Percentiles rank a stretch among this genome's conserved stretches.
Evolutionary conservation across 2,329 filamentous ascomycete genomes (phyloP).

Genomic region (Neonectria coccinea): DNA sequence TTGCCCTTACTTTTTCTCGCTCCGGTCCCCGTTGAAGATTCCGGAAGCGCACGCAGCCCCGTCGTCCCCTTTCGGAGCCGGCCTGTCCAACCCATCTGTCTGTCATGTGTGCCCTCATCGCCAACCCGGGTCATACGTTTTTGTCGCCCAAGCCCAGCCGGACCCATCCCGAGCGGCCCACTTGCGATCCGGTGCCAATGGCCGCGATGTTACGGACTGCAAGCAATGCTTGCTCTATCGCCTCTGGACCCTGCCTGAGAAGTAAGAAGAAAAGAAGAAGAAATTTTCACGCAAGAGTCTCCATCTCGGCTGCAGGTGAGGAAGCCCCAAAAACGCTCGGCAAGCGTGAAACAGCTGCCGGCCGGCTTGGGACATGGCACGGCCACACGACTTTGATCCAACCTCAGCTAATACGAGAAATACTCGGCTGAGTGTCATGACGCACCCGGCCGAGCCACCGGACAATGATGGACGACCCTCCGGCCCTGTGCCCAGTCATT

Average conservation of each 20-base stretch:
- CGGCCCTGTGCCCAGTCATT: not conserved
- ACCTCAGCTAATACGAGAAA: conserved; percentile 42
- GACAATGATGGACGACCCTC: conserved; percentile 6
- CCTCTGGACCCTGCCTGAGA: conserved; percentile 14
- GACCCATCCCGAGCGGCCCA: conserved; percentile 32
- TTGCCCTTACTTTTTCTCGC: conserved; percentile 20
- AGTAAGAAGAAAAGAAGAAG: conserved; percentile 12
- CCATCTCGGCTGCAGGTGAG: conserved; percentile 19
- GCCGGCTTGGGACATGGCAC: conserved; percentile 10
- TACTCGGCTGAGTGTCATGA: conserved; percentile 36
- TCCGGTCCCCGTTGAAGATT: conserved; percentile 19
- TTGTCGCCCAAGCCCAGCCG: conserved; percentile 26
- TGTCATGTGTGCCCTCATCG: conserved; percentile 32
- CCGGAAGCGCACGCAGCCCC: not conserved
- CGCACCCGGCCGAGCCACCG: conserved; percentile 32
- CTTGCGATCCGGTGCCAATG: conserved; percentile 27
- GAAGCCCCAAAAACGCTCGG: conserved; percentile 23
- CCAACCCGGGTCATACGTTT: conserved; percentile 42
- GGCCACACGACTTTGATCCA: conserved; percentile 32
- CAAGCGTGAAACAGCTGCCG: conserved; percentile 30
- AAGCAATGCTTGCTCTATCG: conserved; percentile 30
- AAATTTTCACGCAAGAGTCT: not conserved
- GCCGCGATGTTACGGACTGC: conserved; percentile 23
- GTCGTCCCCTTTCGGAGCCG: conserved; percentile 26
- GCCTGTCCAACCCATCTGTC: conserved; percentile 22